These are phyloP conservation scores for Alternaria gansuensis DNA, from an alignment of 2,329 filamentous ascomycete genomes.

Conservation along the genomic window DNA sequence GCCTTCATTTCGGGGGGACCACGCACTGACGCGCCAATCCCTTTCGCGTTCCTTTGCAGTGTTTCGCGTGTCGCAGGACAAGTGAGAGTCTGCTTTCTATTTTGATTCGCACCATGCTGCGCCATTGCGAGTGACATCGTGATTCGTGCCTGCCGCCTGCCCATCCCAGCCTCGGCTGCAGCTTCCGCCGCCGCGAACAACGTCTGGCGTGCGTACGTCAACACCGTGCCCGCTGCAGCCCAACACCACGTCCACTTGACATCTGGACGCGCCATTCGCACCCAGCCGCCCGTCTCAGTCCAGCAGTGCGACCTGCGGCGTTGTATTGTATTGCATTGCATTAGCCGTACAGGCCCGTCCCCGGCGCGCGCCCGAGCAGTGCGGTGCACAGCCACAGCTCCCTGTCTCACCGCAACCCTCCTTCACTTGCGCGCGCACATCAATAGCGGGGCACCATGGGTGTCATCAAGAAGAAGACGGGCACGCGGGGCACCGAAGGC, in stretches of 20 bases:
- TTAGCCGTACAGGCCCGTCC: slow-evolving; percentile 12
- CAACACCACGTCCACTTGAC: slow-evolving; percentile 2
- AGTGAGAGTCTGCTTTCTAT: slow-evolving; percentile 16
- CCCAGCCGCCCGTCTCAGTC: slow-evolving; percentile 3
- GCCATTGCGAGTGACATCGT: slow-evolving; percentile 15
- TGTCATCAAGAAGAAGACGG: slow-evolving; percentile 95
- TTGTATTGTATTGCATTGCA: background rate
- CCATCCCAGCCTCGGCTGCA: slow-evolving; percentile 30
- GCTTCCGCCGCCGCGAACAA: slow-evolving; percentile 29
- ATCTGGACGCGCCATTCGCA: slow-evolving; percentile 3
- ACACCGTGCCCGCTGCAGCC: slow-evolving; percentile 8
- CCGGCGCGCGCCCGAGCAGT: slow-evolving; percentile 21
- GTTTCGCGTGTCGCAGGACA: slow-evolving; percentile 25
- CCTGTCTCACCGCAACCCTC: slow-evolving; percentile 19
- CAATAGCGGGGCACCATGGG: slow-evolving; percentile 69
- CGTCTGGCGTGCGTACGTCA: slow-evolving; percentile 15
- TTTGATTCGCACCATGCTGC: slow-evolving; percentile 11
- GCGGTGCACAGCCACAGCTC: slow-evolving; percentile 39
- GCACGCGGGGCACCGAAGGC: slow-evolving; percentile 80
- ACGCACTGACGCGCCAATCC: slow-evolving; percentile 30
- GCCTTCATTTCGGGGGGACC: slow-evolving; percentile 25
- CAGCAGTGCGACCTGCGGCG: slow-evolving; percentile 6
- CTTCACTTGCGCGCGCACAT: slow-evolving; percentile 11
- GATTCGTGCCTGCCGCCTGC: slow-evolving; percentile 8
- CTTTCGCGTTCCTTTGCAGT: slow-evolving; percentile 31